phyloP scores from a whole-genome alignment of 2,329 filamentous ascomycete genomes.

The Alternaria viburni region DNA sequence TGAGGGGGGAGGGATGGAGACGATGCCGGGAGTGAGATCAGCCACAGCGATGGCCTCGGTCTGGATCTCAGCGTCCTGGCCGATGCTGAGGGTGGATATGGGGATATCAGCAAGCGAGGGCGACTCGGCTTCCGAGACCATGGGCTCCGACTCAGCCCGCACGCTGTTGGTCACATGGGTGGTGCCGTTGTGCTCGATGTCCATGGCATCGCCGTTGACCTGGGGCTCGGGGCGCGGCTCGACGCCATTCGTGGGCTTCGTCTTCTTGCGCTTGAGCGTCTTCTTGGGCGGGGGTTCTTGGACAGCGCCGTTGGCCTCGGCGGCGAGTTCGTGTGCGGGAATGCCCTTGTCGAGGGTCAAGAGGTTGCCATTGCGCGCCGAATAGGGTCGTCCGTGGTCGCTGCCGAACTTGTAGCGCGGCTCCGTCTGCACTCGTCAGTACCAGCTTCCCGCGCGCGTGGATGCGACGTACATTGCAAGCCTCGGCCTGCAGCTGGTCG shows the following conservation, averaged over 20 bases:
- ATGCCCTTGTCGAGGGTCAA: constrained; percentile 46
- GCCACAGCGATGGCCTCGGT: constrained; percentile 43
- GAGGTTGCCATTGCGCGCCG: constrained; percentile 45
- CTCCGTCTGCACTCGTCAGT: constrained; percentile 36
- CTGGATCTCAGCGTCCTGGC: constrained; percentile 45
- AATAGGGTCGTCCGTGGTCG: constrained; percentile 49
- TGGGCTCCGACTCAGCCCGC: constrained; percentile 45
- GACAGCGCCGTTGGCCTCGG: constrained; percentile 41
- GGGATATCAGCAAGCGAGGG: constrained; percentile 47
- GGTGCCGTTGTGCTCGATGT: constrained; percentile 49
- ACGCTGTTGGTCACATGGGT: constrained; percentile 37
- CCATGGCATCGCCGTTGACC: constrained; percentile 56
- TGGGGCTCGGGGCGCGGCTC: constrained; percentile 41
- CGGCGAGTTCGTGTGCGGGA: constrained; percentile 43
- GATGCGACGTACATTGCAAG: constrained; percentile 37
- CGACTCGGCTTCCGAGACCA: constrained; percentile 47
- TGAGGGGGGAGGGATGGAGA: constrained; percentile 34
- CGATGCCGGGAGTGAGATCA: constrained; percentile 40
- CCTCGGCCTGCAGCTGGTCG: constrained; percentile 51
- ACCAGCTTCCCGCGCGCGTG: background rate
- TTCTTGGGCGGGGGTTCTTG: constrained; percentile 42
- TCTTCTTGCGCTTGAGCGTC: constrained; percentile 44
- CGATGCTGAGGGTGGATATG: constrained; percentile 49
- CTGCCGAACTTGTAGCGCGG: constrained; percentile 46
- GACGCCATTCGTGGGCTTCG: constrained; percentile 41